Evolutionary conservation across 768 basidiomycete species (phyloP).

Genomic region (Sarcodon sp.): DNA sequence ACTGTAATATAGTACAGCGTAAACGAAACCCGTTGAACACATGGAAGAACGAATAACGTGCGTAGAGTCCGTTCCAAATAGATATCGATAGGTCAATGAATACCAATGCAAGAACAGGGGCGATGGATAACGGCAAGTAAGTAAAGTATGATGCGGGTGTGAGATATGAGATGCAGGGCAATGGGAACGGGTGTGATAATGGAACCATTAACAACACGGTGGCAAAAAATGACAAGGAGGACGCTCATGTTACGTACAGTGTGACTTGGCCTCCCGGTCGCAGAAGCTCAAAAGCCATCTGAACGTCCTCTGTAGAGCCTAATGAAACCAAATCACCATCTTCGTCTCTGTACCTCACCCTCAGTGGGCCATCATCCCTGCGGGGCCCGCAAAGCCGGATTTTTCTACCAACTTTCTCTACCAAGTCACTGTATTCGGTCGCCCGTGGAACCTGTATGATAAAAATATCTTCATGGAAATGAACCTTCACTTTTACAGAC

Average conservation of each 20-base stretch:
- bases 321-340: conserved; percentile 86
- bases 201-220: not conserved
- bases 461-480: conserved; percentile 91
- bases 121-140: not conserved
- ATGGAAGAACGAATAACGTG: too few relatives aligned
- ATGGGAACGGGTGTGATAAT: not conserved
- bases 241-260: conserved; percentile 57
- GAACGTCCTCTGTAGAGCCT: conserved; percentile 85
- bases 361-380: conserved; percentile 65
- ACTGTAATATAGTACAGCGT: too few relatives aligned
- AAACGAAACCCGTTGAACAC: too few relatives aligned
- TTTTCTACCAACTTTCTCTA: conserved; percentile 87
- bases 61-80: too few relatives aligned
- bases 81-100: too few relatives aligned
- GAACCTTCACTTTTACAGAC: conserved; percentile 81
- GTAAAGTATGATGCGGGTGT: not conserved
- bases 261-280: conserved; percentile 72
- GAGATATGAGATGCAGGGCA: not conserved
- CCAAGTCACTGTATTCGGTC: conserved; percentile 73
- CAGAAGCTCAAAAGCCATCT: conserved; percentile 85
- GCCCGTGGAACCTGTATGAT: conserved; percentile 78
- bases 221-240: not conserved
- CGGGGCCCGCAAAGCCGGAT: conserved; percentile 83
- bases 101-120: too few relatives aligned
- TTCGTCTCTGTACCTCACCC: conserved; percentile 85